phyloP scores from a whole-genome alignment of 2,329 filamentous ascomycete genomes.

The Pseudocercospora crystallina region DNA sequence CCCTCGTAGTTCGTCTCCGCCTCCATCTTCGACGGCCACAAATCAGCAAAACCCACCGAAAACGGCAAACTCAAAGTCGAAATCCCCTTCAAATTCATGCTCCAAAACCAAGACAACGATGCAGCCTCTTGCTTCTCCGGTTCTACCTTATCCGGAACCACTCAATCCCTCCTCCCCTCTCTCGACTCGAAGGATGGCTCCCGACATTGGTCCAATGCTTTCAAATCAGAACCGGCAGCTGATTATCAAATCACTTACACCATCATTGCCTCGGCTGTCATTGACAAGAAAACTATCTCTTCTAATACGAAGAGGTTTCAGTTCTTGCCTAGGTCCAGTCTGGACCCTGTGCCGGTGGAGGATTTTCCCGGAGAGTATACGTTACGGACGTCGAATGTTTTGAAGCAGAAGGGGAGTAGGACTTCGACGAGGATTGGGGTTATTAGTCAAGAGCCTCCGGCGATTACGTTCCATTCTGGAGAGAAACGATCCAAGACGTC shows the following conservation, averaged over 20 bases:
- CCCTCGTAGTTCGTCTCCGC: conserved; percentile 12
- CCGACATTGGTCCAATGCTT: conserved; percentile 14
- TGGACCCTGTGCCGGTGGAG: conserved; percentile 7
- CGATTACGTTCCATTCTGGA: neutral
- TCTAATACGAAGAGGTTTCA: conserved; percentile 8
- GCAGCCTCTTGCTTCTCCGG: neutral
- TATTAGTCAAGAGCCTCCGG: conserved; percentile 14
- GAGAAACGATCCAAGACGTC: neutral
- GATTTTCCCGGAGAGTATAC: conserved; percentile 17
- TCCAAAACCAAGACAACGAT: conserved; percentile 3
- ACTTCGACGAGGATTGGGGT: conserved; percentile 9
- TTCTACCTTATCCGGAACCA: neutral
- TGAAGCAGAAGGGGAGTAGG: neutral
- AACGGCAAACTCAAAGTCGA: conserved; percentile 3
- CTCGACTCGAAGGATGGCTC: conserved; percentile 11
- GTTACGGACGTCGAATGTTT: conserved; percentile 8
- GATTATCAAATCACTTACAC: conserved; percentile 15
- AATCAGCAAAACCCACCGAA: neutral
- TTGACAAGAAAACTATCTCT: conserved; percentile 8
- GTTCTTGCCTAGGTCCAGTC: conserved; percentile 5
- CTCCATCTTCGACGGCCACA: conserved; percentile 8
- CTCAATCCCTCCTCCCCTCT: conserved; percentile 8
- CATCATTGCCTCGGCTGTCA: conserved; percentile 11
- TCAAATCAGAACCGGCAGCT: conserved; percentile 8
- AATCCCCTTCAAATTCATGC: conserved; percentile 14